Conservation (phyloP, 2,329 filamentous ascomycete genomes). For the Clarireedia monteithiana region DNA sequence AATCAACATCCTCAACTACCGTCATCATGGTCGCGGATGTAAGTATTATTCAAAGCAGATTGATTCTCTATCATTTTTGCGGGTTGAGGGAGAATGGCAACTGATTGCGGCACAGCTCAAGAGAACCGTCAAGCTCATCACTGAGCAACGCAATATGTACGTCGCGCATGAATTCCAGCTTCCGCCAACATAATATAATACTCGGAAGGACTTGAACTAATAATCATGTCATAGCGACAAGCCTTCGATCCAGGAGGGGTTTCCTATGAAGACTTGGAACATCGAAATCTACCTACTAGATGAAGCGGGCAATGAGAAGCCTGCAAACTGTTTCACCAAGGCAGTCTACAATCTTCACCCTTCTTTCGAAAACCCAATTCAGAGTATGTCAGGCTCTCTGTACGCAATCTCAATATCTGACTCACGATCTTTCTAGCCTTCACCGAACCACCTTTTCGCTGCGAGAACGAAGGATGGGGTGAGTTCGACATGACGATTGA, state of each 20-base stretch:
- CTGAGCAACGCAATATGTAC: slow-evolving; percentile 69
- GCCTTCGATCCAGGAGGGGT: slow-evolving; percentile 74
- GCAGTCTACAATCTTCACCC: slow-evolving; percentile 90
- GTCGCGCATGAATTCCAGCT: slow-evolving; percentile 33
- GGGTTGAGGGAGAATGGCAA: neutral
- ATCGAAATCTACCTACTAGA: slow-evolving; percentile 80
- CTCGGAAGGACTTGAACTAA: slow-evolving; percentile 8
- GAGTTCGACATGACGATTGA: slow-evolving; percentile 94
- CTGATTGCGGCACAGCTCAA: slow-evolving; percentile 48
- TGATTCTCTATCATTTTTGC: neutral
- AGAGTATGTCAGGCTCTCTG: slow-evolving; percentile 53
- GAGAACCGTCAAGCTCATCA: slow-evolving; percentile 86
- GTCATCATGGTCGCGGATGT: slow-evolving; percentile 29
- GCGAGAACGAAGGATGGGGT: slow-evolving; percentile 93
- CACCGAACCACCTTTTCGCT: slow-evolving; percentile 78
- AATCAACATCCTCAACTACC: neutral
- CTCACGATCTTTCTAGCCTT: slow-evolving; percentile 47
- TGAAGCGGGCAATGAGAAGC: slow-evolving; percentile 74
- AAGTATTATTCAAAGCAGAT: slow-evolving; percentile 6
- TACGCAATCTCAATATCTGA: neutral
- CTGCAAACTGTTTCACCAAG: slow-evolving; percentile 83
- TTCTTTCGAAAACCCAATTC: slow-evolving; percentile 78
- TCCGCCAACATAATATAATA: neutral
- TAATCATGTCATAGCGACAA: slow-evolving; percentile 51
- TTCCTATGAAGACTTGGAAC: slow-evolving; percentile 88